Evolutionary conservation across 495 filamentous ascomycete species (phyloP).

Genomic region (Penicillium angulare): DNA sequence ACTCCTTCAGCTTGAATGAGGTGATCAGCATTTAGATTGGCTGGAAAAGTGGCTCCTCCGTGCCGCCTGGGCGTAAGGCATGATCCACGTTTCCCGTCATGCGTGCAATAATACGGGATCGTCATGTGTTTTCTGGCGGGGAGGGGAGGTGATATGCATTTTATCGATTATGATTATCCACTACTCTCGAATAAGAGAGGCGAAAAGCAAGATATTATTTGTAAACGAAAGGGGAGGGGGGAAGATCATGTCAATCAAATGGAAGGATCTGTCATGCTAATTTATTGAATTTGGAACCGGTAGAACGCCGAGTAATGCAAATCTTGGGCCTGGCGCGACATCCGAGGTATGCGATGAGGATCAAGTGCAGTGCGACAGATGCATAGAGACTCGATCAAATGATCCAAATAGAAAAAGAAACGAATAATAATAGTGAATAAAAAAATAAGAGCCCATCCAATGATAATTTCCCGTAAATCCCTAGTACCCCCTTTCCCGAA

Average conservation of each 20-base stretch:
- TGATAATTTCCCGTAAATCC: slow-evolving; percentile 5
- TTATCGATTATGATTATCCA: background rate
- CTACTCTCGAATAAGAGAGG: background rate
- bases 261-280: too few species aligned
- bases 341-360: slow-evolving; percentile 3
- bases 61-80: slow-evolving; percentile 12
- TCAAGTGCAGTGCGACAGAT: slow-evolving; percentile 2
- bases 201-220: background rate
- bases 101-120: slow-evolving; percentile 20
- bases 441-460: slow-evolving; percentile 1
- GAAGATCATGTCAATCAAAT: too few species aligned
- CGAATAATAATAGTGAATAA: too few species aligned
- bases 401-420: too few species aligned
- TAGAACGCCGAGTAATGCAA: slow-evolving; percentile 12
- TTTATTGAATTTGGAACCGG: background rate
- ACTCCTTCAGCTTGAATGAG: background rate
- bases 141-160: slow-evolving; percentile 1
- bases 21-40: slow-evolving; percentile 31
- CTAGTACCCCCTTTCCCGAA: slow-evolving; percentile 11
- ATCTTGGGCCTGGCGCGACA: background rate
- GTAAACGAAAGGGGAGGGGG: background rate
- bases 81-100: slow-evolving; percentile 27
- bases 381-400: too few species aligned
- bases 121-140: slow-evolving; percentile 2
- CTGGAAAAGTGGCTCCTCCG: slow-evolving; percentile 9